These are phyloP conservation scores for Nitzschia palea DNA, from an alignment of 108 stramenopile species.

Conservation along the genomic window DNA sequence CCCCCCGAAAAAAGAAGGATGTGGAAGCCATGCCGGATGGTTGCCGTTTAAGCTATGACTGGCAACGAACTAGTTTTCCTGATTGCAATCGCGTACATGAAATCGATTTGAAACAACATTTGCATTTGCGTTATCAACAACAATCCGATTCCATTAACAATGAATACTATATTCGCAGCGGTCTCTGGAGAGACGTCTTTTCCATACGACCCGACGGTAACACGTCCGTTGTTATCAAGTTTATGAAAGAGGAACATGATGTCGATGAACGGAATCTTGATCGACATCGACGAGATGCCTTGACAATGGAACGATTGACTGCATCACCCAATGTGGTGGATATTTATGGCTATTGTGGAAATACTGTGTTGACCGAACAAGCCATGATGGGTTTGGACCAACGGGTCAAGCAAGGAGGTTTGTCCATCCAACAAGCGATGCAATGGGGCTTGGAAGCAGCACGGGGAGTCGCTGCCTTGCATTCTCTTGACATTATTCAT, in stretches of 20 bases:
- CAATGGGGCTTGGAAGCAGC: slow-evolving; percentile 62
- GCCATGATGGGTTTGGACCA: slow-evolving; percentile 56
- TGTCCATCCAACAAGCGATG: slow-evolving; percentile 12
- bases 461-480: slow-evolving; percentile 53
- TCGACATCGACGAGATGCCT: slow-evolving; percentile 82
- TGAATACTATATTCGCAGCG: slow-evolving; percentile 51
- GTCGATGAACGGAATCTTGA: slow-evolving; percentile 74
- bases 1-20: not conserved
- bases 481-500: slow-evolving; percentile 63
- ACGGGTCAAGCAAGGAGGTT: slow-evolving; percentile 30
- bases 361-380: slow-evolving; percentile 73
- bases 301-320: slow-evolving; percentile 73
- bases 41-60: slow-evolving; percentile 5
- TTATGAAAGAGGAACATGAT: slow-evolving; percentile 73
- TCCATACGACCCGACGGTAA: slow-evolving; percentile 23
- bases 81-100: slow-evolving; percentile 80
- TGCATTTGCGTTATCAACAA: slow-evolving; percentile 5
- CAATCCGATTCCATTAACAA: not conserved
- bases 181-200: slow-evolving; percentile 75
- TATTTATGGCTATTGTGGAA: slow-evolving; percentile 78
- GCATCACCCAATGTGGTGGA: slow-evolving; percentile 57
- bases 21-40: slow-evolving; percentile 5
- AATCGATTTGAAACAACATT: slow-evolving; percentile 49
- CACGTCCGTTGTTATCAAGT: slow-evolving; percentile 60
- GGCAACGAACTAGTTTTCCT: slow-evolving; percentile 65